Evolutionary conservation across 192 early-diverging fungal species (phyloP), one percentile per base, ranked within the genome.

Genomic region (Entomortierella parvispora): DNA sequence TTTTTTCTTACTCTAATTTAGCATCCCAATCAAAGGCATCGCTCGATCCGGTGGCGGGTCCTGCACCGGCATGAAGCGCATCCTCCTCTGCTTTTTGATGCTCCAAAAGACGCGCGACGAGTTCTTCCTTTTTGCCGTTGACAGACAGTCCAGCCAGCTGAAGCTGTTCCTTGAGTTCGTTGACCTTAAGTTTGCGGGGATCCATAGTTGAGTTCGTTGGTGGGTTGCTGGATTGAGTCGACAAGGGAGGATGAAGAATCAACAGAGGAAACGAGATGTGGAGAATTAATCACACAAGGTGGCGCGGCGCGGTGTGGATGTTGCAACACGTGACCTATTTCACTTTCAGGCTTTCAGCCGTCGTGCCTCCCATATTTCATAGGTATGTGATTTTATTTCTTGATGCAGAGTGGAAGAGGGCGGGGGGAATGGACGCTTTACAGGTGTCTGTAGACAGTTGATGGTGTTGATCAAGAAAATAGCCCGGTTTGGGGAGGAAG

Each of bases 41-140:
- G 31, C 71, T 76, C 51, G 77, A 29, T 43, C 69, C 81, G 31
- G 81, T 65, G 1, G 65, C 34, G 29, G 69, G 70, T 15, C 77
- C 81, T 14, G 23, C 57, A 25, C 15, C 74, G 34, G 60, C 74
- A 40, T 22, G 23, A 9, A 56, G 69, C 17, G 68, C 69, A 8
- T 80, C 78, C 42, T 84, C 83, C 20, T 77, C 79, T 15, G 71
- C 69, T 48, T 85, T 76, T 62, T 84, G 80, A 50, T 89, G 82
- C 49, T 86, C 82, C 37, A 91, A 48, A 17, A 91, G 66, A 49
- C 90, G 82, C 22, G 82, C 80, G 52, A 91, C 81, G 34, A 91
- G 71, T 22, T 91, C 90, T 20, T 90, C 88, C 68, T 91, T 91
- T 63, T 88, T 91, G 28, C 90, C 90, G 40, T 80, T 79, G 51